phyloP scores from a whole-genome alignment of 2,329 filamentous ascomycete genomes.

The Aaosphaeria arxii region DNA sequence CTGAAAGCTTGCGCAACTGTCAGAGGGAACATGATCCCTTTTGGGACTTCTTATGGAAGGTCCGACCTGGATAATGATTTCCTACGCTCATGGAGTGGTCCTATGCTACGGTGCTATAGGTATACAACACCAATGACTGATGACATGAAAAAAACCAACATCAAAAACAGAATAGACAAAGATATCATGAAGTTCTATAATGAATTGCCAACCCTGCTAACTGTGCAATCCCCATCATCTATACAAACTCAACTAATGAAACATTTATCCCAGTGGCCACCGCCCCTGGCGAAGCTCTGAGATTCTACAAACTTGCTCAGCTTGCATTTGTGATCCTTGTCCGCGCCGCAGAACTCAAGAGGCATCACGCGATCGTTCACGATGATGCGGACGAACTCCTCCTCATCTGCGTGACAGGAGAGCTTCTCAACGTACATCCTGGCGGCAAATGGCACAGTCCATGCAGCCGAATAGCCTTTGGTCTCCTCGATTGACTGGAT shows the following conservation, averaged over 20 bases:
- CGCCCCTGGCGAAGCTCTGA: conserved; percentile 67
- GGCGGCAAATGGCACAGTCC: conserved; percentile 78
- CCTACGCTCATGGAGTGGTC: no score
- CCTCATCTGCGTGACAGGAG: conserved; percentile 56
- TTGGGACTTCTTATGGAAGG: no score
- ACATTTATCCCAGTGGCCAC: conserved; percentile 73
- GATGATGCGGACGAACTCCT: conserved; percentile 75
- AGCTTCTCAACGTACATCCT: conserved; percentile 88
- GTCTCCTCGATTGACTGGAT: conserved; percentile 52
- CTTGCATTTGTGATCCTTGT: conserved; percentile 68
- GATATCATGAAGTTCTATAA: no score
- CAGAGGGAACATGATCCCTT: no score
- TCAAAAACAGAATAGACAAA: no score
- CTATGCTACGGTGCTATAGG: no score
- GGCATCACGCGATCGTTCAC: conserved; percentile 81
- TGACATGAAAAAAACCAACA: no score
- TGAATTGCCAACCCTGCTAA: no score
- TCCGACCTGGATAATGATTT: no score
- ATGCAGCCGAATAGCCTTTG: conserved; percentile 70
- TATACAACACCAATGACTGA: no score
- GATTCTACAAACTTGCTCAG: conserved; percentile 70
- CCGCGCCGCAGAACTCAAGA: conserved; percentile 66
- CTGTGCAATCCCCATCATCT: no score
- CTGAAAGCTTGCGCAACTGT: no score
- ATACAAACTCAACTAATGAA: conserved; percentile 1